Evolutionary conservation across 768 basidiomycete species (phyloP).

Genomic region (Mycena chlorophos): DNA sequence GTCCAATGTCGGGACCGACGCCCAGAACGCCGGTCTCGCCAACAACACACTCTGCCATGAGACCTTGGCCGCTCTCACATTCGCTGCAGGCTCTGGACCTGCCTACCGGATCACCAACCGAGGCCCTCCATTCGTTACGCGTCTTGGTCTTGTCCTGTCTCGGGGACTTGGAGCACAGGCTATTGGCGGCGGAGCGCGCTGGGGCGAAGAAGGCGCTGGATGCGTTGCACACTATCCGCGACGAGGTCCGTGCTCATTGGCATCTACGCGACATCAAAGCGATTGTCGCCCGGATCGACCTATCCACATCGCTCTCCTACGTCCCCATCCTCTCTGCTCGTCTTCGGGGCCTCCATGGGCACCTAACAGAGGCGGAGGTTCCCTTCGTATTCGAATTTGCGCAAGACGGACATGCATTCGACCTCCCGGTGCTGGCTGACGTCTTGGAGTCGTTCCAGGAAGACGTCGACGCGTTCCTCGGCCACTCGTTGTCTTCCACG

Average conservation of each 20-base stretch:
- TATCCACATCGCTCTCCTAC: constrained; percentile 37
- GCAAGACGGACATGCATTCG: neutral
- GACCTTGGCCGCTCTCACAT: neutral
- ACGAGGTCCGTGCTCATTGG: constrained; percentile 34
- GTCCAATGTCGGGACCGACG: neutral
- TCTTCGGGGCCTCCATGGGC: constrained; percentile 49
- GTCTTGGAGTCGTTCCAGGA: neutral
- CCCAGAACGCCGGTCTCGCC: neutral
- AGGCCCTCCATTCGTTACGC: constrained; percentile 45
- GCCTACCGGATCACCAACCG: constrained; percentile 35
- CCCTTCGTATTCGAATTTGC: constrained; percentile 12
- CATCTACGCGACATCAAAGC: constrained; percentile 36
- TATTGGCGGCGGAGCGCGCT: constrained; percentile 41
- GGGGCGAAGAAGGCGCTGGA: constrained; percentile 33
- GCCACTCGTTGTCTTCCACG: neutral
- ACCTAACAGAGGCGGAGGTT: constrained; percentile 42
- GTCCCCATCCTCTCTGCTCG: constrained; percentile 42
- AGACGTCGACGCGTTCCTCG: constrained; percentile 4
- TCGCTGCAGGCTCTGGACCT: constrained; percentile 42
- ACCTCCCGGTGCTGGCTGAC: neutral
- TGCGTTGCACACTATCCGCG: constrained; percentile 45
- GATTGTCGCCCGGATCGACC: constrained; percentile 40
- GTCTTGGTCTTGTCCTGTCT: constrained; percentile 49
- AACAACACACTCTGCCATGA: neutral
- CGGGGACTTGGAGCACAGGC: constrained; percentile 49